Conservation (phyloP, 1,284 basidiomycete species). For the Heimioporus retisporus region DNA sequence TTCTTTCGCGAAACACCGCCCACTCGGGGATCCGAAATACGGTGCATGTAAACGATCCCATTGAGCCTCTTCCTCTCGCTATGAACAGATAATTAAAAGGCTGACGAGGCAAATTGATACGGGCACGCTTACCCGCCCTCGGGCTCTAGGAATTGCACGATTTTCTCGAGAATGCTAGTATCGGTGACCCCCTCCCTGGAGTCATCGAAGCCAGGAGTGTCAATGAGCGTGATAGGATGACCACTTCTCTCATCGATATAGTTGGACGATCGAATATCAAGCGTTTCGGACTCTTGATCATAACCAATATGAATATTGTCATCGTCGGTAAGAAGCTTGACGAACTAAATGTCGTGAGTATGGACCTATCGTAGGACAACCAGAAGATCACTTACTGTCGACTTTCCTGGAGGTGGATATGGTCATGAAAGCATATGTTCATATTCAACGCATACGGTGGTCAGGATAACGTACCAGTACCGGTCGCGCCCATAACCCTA, state of each 20-base stretch:
- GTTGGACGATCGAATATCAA: slow-evolving; percentile 1
- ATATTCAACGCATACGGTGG: too few relatives aligned
- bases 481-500: slow-evolving; percentile 20
- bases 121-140: slow-evolving; percentile 40
- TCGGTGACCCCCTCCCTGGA: slow-evolving; percentile 32
- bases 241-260: slow-evolving; percentile 10
- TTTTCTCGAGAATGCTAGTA: slow-evolving; percentile 35
- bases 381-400: slow-evolving; percentile 6
- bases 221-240: slow-evolving; percentile 32
- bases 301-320: slow-evolving; percentile 12
- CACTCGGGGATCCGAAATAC: slow-evolving; percentile 40
- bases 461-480: slow-evolving; percentile 15
- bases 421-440: too few relatives aligned
- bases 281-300: slow-evolving; percentile 13
- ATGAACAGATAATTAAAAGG: background rate
- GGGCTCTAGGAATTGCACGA: slow-evolving; percentile 48
- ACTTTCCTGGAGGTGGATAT: slow-evolving; percentile 13
- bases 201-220: slow-evolving; percentile 45
- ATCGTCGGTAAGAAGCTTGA: slow-evolving; percentile 16
- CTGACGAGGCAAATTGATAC: background rate
- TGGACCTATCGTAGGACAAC: too few relatives aligned
- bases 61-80: slow-evolving; percentile 17
- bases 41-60: slow-evolving; percentile 52
- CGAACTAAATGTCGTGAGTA: slow-evolving; percentile 6
- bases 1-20: slow-evolving; percentile 54